phyloP scores from a whole-genome alignment of 225 moss, liverwort and hornwort species.

The Marchantia paleacea region DNA sequence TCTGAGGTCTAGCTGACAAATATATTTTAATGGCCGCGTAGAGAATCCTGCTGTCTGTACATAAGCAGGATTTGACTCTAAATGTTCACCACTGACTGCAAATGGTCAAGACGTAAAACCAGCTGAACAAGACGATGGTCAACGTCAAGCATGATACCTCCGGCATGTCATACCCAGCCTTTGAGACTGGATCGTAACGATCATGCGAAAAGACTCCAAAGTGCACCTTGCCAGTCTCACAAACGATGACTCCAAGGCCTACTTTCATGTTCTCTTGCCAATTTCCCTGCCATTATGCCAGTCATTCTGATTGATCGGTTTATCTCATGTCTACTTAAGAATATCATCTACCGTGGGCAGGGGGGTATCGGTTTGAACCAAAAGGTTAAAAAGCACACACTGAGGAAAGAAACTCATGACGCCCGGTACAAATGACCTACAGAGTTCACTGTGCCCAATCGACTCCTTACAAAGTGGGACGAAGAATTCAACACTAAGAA shows the following conservation, averaged over 20 bases:
- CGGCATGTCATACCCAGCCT: constrained; percentile 22
- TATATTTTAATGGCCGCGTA: not conserved
- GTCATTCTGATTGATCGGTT: too few species aligned
- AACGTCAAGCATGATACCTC: constrained; percentile 29
- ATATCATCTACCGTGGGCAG: too few species aligned
- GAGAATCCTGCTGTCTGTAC: not conserved
- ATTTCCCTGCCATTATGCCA: constrained; percentile 26
- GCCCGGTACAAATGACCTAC: too few species aligned
- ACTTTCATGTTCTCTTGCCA: constrained; percentile 46
- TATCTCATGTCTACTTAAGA: too few species aligned
- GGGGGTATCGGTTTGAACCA: too few species aligned
- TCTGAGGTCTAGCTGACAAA: not conserved
- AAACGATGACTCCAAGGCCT: constrained; percentile 42
- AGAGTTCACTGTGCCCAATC: too few species aligned
- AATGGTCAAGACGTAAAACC: not conserved
- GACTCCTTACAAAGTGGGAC: too few species aligned
- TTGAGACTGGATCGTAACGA: constrained; percentile 33
- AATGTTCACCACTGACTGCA: not conserved
- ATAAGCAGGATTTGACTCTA: not conserved
- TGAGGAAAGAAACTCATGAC: too few species aligned
- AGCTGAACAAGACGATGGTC: not conserved
- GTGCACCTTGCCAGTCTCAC: constrained; percentile 47
- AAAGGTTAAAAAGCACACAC: too few species aligned
- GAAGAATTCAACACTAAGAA: too few species aligned
- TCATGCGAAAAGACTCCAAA: constrained; percentile 50